Conservation (phyloP, 441 rosid genomes). For the Mallotus repandus region DNA sequence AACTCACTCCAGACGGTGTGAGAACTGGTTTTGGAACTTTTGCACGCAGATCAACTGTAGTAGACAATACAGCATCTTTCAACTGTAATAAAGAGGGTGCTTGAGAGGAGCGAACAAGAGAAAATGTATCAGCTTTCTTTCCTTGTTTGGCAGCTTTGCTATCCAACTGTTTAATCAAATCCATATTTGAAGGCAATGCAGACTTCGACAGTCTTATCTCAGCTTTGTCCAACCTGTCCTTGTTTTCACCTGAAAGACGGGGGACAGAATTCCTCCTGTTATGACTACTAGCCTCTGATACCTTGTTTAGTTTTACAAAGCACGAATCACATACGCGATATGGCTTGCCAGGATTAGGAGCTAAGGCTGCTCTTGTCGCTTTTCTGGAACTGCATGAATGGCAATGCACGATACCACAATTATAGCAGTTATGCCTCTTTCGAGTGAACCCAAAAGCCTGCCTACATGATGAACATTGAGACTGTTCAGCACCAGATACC, state of each 20-base stretch:
- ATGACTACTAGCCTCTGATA: constrained; percentile 58
- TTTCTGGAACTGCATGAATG: constrained; percentile 96
- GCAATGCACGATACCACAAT: constrained; percentile 96
- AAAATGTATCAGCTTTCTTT: constrained; percentile 69
- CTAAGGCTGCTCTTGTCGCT: constrained; percentile 80
- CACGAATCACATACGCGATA: constrained; percentile 97
- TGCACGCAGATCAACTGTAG: constrained; percentile 62
- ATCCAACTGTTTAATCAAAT: constrained; percentile 91
- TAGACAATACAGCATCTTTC: constrained; percentile 71
- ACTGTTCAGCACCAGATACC: constrained; percentile 95
- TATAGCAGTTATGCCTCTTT: constrained; percentile 93
- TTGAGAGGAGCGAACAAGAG: constrained; percentile 74
- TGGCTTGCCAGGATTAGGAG: constrained; percentile 83
- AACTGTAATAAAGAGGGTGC: constrained; percentile 76
- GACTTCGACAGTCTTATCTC: constrained; percentile 79
- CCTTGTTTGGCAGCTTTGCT: constrained; percentile 96
- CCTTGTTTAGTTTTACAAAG: constrained; percentile 73
- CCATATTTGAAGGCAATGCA: constrained; percentile 71
- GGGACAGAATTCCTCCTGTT: constrained; percentile 63
- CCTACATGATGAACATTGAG: constrained; percentile 89
- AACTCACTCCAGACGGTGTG: constrained; percentile 81
- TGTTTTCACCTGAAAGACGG: constrained; percentile 94
- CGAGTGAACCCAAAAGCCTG: constrained; percentile 92
- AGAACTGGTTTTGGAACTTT: constrained; percentile 71
- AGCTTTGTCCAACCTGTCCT: constrained; percentile 83